Percentiles rank a stretch among this genome's conserved stretches.
These are phyloP conservation scores for Russula virescens DNA, from an alignment of 768 basidiomycete species.

Conservation along the genomic window DNA sequence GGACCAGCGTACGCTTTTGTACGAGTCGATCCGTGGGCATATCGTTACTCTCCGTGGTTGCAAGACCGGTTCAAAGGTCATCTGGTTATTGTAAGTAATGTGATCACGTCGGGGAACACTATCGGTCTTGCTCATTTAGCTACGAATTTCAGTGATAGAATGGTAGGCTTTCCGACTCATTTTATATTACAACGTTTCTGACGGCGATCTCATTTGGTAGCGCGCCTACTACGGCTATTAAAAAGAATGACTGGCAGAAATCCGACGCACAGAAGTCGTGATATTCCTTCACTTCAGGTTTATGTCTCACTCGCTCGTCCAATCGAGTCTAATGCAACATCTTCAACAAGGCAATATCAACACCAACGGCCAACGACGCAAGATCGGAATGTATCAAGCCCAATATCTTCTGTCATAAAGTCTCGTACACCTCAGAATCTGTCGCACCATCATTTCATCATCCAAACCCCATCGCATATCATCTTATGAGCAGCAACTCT, in stretches of 20 bases:
- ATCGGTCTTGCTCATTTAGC: not conserved
- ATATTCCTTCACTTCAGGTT: constrained; percentile 18
- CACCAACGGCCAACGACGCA: constrained; percentile 6
- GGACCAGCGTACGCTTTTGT: constrained; percentile 74
- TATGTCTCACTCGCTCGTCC: constrained; percentile 11
- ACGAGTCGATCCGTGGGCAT: constrained; percentile 82
- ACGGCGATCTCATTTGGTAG: constrained; percentile 32
- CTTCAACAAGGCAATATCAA: constrained; percentile 8
- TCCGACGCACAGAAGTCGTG: constrained; percentile 18
- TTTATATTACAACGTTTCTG: not conserved
- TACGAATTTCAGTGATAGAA: constrained; percentile 45
- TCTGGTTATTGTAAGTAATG: constrained; percentile 69
- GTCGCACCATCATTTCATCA: constrained; percentile 12
- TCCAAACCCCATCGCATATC: constrained; percentile 17
- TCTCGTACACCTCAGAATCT: constrained; percentile 17
- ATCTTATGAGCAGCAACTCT: constrained; percentile 21
- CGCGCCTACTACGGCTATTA: constrained; percentile 54
- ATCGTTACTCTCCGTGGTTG: constrained; percentile 87
- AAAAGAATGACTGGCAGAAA: constrained; percentile 6
- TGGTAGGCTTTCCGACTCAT: constrained; percentile 35
- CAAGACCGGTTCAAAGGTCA: constrained; percentile 87
- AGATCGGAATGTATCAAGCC: constrained; percentile 21
- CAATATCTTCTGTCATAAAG: constrained; percentile 18
- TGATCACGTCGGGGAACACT: not conserved
- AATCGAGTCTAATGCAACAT: constrained; percentile 20